Evolutionary conservation across 2,329 filamentous ascomycete species (phyloP).

Genomic region (Myotisia sp.): DNA sequence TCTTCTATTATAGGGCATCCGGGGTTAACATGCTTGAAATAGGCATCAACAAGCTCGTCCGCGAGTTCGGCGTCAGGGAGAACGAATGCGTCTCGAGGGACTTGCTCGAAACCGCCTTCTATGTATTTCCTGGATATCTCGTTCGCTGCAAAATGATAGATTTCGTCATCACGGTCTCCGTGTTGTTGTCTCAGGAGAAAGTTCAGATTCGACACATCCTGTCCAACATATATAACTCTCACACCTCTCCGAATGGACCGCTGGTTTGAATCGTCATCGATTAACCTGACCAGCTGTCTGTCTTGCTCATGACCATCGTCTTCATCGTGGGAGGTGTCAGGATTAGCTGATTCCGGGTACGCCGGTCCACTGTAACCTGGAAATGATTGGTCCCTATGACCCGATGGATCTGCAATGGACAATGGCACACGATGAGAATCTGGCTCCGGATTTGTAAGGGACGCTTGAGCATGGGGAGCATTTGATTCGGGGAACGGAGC

Average conservation of each 20-base stretch:
- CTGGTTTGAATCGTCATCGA: constrained; percentile 34
- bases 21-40: constrained; percentile 38
- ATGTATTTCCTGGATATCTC: constrained; percentile 31
- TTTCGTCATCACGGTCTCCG: constrained; percentile 25
- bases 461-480: constrained; percentile 2
- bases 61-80: constrained; percentile 36
- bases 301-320: constrained; percentile 30
- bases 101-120: constrained; percentile 31
- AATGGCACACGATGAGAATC: constrained; percentile 2
- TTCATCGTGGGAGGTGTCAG: constrained; percentile 23
- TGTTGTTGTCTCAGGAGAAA: constrained; percentile 40
- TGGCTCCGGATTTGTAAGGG: constrained; percentile 1
- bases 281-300: constrained; percentile 37
- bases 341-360: constrained; percentile 4
- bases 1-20: constrained; percentile 41
- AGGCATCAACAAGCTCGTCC: constrained; percentile 38
- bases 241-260: constrained; percentile 36
- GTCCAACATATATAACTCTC: constrained; percentile 41
- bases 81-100: constrained; percentile 36
- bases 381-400: not conserved
- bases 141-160: constrained; percentile 33
- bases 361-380: not conserved
- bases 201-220: constrained; percentile 43
- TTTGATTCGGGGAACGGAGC: constrained; percentile 18
- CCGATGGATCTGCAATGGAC: constrained; percentile 1